These are phyloP conservation scores for Entomortierella chlamydospora DNA, from an alignment of 192 early-diverging fungal genomes.

Conservation along the genomic window DNA sequence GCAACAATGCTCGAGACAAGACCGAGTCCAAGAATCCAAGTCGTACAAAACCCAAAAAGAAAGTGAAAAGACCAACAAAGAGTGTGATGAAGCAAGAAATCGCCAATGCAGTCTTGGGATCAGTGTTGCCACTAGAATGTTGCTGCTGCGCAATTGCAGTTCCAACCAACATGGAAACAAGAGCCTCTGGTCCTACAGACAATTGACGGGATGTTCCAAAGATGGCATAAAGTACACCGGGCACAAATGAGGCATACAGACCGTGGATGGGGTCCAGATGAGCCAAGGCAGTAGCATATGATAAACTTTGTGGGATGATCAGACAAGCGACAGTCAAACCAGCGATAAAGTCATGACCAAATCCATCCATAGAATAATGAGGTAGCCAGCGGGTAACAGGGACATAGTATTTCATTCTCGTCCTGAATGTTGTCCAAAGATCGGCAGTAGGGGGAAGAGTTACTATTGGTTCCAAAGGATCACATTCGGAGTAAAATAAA, in stretches of 20 bases:
- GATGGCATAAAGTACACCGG: constrained; percentile 86
- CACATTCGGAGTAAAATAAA: not conserved
- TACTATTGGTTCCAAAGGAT: not conserved
- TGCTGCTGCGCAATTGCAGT: constrained; percentile 70
- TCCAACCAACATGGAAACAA: constrained; percentile 88
- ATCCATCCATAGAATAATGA: constrained; percentile 69
- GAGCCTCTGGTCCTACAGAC: constrained; percentile 94
- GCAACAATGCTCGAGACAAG: constrained; percentile 90
- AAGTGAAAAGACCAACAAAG: constrained; percentile 94
- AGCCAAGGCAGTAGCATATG: constrained; percentile 91
- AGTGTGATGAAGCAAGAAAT: constrained; percentile 83
- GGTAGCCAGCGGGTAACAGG: constrained; percentile 96
- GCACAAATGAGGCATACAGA: constrained; percentile 88
- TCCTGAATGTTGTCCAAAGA: constrained; percentile 61
- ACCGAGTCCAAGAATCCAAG: constrained; percentile 98
- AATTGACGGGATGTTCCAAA: constrained; percentile 96
- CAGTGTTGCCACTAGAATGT: constrained; percentile 53
- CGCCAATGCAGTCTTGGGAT: constrained; percentile 61
- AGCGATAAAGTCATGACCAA: constrained; percentile 84
- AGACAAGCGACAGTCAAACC: constrained; percentile 86
- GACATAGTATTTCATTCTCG: constrained; percentile 90
- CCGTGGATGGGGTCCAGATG: constrained; percentile 90
- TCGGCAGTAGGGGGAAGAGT: constrained; percentile 35
- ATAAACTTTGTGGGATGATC: constrained; percentile 82
- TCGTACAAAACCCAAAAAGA: constrained; percentile 93